Base-by-base conservation (phyloP, 2,329 filamentous ascomycete genomes). In the Remersonia thermophila region DNA sequence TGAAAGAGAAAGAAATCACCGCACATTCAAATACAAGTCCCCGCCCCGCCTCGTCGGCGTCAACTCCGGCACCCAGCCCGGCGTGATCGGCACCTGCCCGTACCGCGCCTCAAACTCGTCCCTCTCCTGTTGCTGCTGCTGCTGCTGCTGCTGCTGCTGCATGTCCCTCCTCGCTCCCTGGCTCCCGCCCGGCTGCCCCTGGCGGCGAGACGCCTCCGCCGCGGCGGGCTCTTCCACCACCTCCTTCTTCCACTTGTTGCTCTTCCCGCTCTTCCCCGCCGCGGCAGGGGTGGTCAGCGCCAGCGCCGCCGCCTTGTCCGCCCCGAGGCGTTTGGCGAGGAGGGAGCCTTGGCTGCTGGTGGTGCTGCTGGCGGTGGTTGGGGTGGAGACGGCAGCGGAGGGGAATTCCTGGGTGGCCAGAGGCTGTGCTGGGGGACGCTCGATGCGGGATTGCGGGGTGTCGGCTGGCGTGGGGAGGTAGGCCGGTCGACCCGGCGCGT, bases 21-120 rank as follows among this genome's bases (percentile, higher is more conserved):
- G 62, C 42, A 76, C 69, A 45, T 69, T 68, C 46, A 76, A 50
- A 45, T 70, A 78, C 40, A 83, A 50, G 51, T 83, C 77, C 17
- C 78, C 72, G 0, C 80, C 79, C 33, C 73, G 65, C 41, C 76
- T 61, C 38, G 73, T 77, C 3, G 80, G 80, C 31, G 79, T 83
- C 47, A 83, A 50, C 45, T 67, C 69, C 3, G 77, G 77, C 46
- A 75, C 62, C 74, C 76, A 79, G 1, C 66, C 65, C 0, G 74
- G 73, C 27, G 67, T 69, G 26, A 54, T 55, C 1, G 67, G 66
- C 29, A 65, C 48, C 17, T 7, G 27, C 12, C 27, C 12, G 27
- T 7, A 28, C 11, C 27, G 27, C 27, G 11, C 27, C 11, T 14
- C 12, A 14, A 7, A 28, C 6, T 28, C 11, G 5, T 28, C 5